Evolutionary conservation across 2,329 filamentous ascomycete species (phyloP), one percentile per base, ranked within the genome.

Genomic region (Xenosphaeropsis pyriputrescens): DNA sequence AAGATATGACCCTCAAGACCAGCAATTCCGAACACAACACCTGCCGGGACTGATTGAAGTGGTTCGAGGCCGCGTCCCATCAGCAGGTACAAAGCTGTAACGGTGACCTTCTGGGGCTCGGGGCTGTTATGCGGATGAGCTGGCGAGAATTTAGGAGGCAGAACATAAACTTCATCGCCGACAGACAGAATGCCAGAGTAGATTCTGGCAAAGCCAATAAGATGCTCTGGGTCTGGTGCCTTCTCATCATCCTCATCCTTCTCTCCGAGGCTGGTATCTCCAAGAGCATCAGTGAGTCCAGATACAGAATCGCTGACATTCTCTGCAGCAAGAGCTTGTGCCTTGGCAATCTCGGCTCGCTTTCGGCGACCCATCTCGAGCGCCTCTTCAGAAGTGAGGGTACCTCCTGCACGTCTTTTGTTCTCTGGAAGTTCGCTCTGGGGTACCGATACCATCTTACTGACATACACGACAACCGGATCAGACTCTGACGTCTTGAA

Each of bases 381-480:
- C 3, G 91, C 91, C 59, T 96, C 91, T 44, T 94, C 91, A 1
- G 85, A 81, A 30, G 75, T 93, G 51, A 96, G 69, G 32, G 77
- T 74, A 1, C 79, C 76, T 0, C 78, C 79, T 13, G 61, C 57
- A 13, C 75, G 70, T 34, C 85, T 71, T 57, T 81, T 93, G 56
- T 94, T 94, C 37, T 89, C 75, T 0, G 85, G 83, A 5, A 98
- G 65, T 50, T 98, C 89, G 57, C 85, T 95, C 52, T 93, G 85
- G 0, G 86, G 89, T 11, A 98, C 70, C 0, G 91, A 91, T 2
- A 96, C 84, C 86, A 98, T 95, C 57, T 98, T 98, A 61, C 89
- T 96, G 43, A 98, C 84, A 47, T 94, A 98, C 7, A 85, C 89
- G 2, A 98, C 85, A 0, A 93, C 76, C 0, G 89, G 88, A 40